phyloP scores from a whole-genome alignment of 2,329 filamentous ascomycete species.

The Monilinia vaccinii-corymbosi region DNA sequence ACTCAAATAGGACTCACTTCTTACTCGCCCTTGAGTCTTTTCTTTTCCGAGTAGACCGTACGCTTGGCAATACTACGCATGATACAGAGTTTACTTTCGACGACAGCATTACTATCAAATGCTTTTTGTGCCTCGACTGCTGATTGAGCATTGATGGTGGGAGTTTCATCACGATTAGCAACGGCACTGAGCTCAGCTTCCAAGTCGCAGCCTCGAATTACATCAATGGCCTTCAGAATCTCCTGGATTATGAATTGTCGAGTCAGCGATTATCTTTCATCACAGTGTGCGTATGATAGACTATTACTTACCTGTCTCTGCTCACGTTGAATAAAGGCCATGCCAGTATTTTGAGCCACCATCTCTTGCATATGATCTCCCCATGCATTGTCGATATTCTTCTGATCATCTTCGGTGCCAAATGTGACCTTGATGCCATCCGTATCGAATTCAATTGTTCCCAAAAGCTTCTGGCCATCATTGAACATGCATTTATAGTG shows the following conservation, averaged over 20 bases:
- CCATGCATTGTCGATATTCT: neutral
- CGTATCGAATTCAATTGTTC: neutral
- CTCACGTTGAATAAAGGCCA: neutral
- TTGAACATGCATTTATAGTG: neutral
- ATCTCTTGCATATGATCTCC: neutral
- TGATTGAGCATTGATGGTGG: neutral
- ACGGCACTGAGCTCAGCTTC: neutral
- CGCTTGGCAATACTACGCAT: neutral
- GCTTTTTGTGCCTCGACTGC: neutral
- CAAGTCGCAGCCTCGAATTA: neutral
- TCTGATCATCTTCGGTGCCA: neutral
- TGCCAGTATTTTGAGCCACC: neutral
- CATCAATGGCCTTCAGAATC: neutral
- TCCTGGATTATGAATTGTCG: neutral
- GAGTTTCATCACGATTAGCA: neutral
- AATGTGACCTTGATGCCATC: neutral
- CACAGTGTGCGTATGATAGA: neutral
- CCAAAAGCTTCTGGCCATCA: neutral
- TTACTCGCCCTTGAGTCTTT: neutral
- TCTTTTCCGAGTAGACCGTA: neutral
- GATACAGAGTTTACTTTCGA: rapidly evolving
- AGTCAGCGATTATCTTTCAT: neutral
- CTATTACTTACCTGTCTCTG: neutral
- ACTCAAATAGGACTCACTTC: neutral
- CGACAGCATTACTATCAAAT: rapidly evolving